Evolutionary conservation across 1,139 yeast genomes (phyloP), one percentile per base, ranked within the genome.

Genomic region (Kluyveromyces sp.): DNA sequence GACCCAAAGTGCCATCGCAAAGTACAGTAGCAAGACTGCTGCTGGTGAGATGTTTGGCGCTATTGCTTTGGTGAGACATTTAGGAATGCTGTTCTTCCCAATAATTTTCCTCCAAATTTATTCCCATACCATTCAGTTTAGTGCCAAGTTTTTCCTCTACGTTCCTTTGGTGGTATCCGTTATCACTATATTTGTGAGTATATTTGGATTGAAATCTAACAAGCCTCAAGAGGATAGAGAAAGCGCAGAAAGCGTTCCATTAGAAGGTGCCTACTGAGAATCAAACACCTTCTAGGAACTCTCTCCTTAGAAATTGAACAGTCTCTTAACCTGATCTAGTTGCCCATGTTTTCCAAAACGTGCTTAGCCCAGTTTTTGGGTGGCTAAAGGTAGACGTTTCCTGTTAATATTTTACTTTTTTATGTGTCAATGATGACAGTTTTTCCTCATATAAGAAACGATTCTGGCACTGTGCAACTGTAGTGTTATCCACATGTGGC

Each of bases 1-100:
- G 1, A 51, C 74, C 16, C 73, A 70, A 48, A 63, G 77, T 1
- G 50, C 75, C 2, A 56, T 75, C 6, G 63, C 71, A 44, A 76
- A 76, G 54, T 74, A 73, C 54, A 70, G 67, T 41, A 67, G 69
- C 3, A 67, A 68, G 20, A 67, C 68, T 18, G 66, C 67, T 43
- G 66, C 72, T 3, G 81, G 82, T 11, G 78, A 75, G 52, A 66
- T 74, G 43, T 75, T 75, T 56, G 80, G 80, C 2, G 77, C 74
- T 1, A 58, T 75, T 46, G 74, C 80, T 0, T 54, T 75, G 32
- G 53, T 73, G 19, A 66, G 73, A 52, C 73, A 73, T 45, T 39
- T 67, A 1, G 59, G 68, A 2, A 59, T 62, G 56, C 52, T 75
- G 13, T 45, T 69, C 2, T 53, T 65, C 1, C 80, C 80, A 0